phyloP scores from a whole-genome alignment of 2,329 filamentous ascomycete genomes.

The Hypomyces rosellus region DNA sequence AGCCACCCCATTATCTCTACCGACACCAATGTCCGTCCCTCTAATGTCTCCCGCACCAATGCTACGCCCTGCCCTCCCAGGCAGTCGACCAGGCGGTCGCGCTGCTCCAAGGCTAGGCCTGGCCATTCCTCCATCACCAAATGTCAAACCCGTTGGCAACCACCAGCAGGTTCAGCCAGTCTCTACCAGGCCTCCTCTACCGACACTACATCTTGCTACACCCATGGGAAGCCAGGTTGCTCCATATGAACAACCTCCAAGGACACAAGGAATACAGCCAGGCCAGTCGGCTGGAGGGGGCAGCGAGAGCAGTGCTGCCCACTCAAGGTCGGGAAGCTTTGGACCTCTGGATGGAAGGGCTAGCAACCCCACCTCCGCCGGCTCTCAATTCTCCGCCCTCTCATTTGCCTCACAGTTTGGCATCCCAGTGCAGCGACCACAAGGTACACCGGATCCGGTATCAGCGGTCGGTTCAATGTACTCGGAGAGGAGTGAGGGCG shows the following conservation, averaged over 20 bases:
- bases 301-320: slow-evolving; percentile 71
- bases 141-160: slow-evolving; percentile 65
- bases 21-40: slow-evolving; percentile 35
- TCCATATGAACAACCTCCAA: slow-evolving; percentile 60
- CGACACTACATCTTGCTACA: slow-evolving; percentile 78
- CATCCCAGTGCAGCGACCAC: slow-evolving; percentile 57
- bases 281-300: slow-evolving; percentile 66
- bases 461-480: slow-evolving; percentile 83
- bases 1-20: slow-evolving; percentile 21
- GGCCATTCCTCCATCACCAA: slow-evolving; percentile 83
- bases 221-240: slow-evolving; percentile 75
- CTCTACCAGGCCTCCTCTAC: slow-evolving; percentile 50
- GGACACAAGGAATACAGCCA: slow-evolving; percentile 45
- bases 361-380: slow-evolving; percentile 78
- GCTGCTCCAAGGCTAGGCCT: slow-evolving; percentile 75
- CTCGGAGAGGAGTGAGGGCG: slow-evolving; percentile 72
- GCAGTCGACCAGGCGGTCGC: slow-evolving; percentile 56
- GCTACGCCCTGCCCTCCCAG: slow-evolving; percentile 75
- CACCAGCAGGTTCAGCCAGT: slow-evolving; percentile 35
- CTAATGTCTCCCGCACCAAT: slow-evolving; percentile 74
- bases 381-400: slow-evolving; percentile 77
- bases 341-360: slow-evolving; percentile 67
- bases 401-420: slow-evolving; percentile 71
- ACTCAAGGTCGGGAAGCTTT: slow-evolving; percentile 80
- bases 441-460: slow-evolving; percentile 73